Base-by-base conservation (phyloP, 2,329 filamentous ascomycete genomes). In the Parafenestella ontariensis region DNA sequence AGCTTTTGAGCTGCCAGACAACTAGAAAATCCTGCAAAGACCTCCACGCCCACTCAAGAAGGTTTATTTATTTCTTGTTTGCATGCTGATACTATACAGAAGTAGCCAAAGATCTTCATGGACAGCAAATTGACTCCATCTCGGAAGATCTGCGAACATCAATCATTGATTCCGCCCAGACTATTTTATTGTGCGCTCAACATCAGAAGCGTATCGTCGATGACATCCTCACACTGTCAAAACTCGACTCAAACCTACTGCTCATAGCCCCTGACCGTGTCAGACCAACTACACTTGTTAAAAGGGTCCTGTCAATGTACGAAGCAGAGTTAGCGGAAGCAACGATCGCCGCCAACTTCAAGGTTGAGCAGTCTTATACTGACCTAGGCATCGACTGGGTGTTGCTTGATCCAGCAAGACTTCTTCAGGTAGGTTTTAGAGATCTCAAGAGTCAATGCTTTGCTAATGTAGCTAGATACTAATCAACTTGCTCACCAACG, bases 181-280 rank as follows among this genome's bases (percentile, higher is more conserved):
- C 68, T 0, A 68, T 72, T n/a, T 50, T 66, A 20, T 58, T 66
- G 10, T 71, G 69, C 33, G 66, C 68, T 5, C 62, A 62, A 4
- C 69, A 72, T 24, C 68, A 72, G 23, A 71, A 69, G 41, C 55
- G 69, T 15, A 71, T 72, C 23, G 59, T 69, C 8, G 68, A 71
- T 33, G 66, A 66, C 29, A 51, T 65, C 3, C 42, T 66, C 13
- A 66, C 60, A 1, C 51, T 66, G 2, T 58, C 56, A 0, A 66
- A 66, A 33, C 52, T 66, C 15, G 62, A 65, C 9, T 63, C 64
- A 3, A 60, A 65, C 17, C 64, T 71, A 18, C 34, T 69, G 6
- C 47, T 56, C 18, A 62, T 70, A 18, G 61, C 46, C 8, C 68
- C 69, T 13, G 50, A 60, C 0, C 43, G 49, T 2, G 34, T 63